phyloP scores from a whole-genome alignment of 352 stramenopile species.

The Globisporangium camurandrum region DNA sequence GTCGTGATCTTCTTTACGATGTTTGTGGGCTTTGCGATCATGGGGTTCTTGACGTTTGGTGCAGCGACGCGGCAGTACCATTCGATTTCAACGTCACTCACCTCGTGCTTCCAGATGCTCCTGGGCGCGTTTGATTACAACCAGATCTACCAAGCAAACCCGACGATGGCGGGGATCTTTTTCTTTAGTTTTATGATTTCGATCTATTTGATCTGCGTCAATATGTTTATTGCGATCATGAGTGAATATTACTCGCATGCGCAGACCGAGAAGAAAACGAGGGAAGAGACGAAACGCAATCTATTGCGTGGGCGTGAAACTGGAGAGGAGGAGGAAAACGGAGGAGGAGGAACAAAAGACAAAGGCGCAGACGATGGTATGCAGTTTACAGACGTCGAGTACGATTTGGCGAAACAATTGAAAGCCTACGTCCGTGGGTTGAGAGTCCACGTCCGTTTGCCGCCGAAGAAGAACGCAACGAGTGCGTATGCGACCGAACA shows the following conservation, averaged over 20 bases:
- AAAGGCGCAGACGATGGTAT: slow-evolving; percentile 17
- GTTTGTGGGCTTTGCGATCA: slow-evolving; percentile 70
- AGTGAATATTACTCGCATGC: slow-evolving; percentile 76
- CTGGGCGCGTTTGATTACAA: slow-evolving; percentile 76
- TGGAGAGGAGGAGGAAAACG: too few species aligned
- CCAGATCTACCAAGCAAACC: slow-evolving; percentile 54
- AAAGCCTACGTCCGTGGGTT: slow-evolving; percentile 50
- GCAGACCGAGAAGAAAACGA: slow-evolving; percentile 55
- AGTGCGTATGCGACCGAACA: slow-evolving; percentile 38
- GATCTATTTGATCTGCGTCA: slow-evolving; percentile 76
- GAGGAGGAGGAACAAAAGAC: not conserved
- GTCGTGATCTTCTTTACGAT: slow-evolving; percentile 79
- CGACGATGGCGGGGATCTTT: slow-evolving; percentile 69
- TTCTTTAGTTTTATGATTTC: slow-evolving; percentile 81
- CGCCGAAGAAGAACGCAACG: slow-evolving; percentile 24
- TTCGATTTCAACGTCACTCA: slow-evolving; percentile 58
- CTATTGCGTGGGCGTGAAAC: slow-evolving; percentile 10
- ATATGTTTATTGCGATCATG: slow-evolving; percentile 85
- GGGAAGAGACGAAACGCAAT: slow-evolving; percentile 44
- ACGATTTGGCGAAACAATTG: slow-evolving; percentile 69
- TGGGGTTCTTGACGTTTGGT: slow-evolving; percentile 72
- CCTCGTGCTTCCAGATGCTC: slow-evolving; percentile 80
- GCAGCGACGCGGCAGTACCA: slow-evolving; percentile 59
- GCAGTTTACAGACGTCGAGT: slow-evolving; percentile 60
- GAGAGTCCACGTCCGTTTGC: slow-evolving; percentile 49